These are phyloP conservation scores for Wickerhamomyces kurtzmanii DNA, from an alignment of 805 yeast genomes.

Conservation along the genomic window DNA sequence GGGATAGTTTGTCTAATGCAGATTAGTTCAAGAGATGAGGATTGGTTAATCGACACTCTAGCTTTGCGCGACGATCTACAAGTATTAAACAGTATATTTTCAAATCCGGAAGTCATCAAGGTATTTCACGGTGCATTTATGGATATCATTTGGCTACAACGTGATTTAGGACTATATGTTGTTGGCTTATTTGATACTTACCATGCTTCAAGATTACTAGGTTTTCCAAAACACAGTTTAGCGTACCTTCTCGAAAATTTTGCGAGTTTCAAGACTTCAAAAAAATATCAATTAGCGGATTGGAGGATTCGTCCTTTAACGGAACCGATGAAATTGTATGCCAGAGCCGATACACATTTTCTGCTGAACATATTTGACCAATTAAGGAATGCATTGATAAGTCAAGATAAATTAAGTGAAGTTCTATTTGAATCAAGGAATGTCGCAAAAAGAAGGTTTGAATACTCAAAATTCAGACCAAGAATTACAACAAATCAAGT, in stretches of 20 bases:
- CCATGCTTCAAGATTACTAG: constrained; percentile 77
- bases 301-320: constrained; percentile 90
- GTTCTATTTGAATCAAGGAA: constrained; percentile 70
- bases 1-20: constrained; percentile 94
- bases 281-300: constrained; percentile 92
- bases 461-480: constrained; percentile 60
- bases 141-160: constrained; percentile 96
- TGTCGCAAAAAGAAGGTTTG: constrained; percentile 76
- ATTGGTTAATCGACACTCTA: constrained; percentile 82
- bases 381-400: constrained; percentile 52
- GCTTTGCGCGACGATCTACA: constrained; percentile 64
- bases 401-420: constrained; percentile 37
- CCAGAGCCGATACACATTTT: constrained; percentile 93
- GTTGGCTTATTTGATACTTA: constrained; percentile 90
- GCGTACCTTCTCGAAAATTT: constrained; percentile 75
- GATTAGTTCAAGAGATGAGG: constrained; percentile 70
- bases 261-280: constrained; percentile 81
- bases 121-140: constrained; percentile 94
- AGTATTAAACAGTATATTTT: constrained; percentile 60
- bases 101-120: constrained; percentile 74
- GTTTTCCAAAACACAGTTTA: constrained; percentile 72
- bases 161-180: constrained; percentile 86
- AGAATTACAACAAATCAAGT: constrained; percentile 20
- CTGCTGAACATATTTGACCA: constrained; percentile 71
- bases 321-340: constrained; percentile 69